Conservation (phyloP, 768 basidiomycete species). For the Boletus eberwhitei region DNA sequence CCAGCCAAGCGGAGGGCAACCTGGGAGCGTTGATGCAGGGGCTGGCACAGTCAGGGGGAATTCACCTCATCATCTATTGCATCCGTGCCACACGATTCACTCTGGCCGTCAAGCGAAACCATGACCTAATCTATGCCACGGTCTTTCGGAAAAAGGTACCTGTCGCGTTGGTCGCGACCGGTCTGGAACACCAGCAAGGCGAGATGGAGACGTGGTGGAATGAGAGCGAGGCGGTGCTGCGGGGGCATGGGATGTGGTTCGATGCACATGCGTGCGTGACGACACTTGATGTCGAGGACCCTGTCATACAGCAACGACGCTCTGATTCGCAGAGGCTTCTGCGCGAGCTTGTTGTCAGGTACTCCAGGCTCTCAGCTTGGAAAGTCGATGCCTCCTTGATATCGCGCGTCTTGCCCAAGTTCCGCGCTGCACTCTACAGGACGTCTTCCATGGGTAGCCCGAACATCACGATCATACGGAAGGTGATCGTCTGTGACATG, state of each 20-base stretch:
- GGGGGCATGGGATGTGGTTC: not conserved
- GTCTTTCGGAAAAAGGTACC: not conserved
- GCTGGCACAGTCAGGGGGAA: not conserved
- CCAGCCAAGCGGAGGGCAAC: not conserved
- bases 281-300: not conserved
- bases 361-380: not conserved
- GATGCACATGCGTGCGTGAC: not conserved
- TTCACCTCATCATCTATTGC: not conserved
- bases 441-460: not conserved
- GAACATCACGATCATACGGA: not conserved
- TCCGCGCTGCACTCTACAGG: not conserved
- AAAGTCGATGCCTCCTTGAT: not conserved
- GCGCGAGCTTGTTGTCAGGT: not conserved
- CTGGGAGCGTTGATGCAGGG: not conserved
- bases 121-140: not conserved
- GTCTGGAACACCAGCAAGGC: slow-evolving; percentile 1
- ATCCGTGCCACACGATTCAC: not conserved
- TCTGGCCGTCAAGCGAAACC: not conserved
- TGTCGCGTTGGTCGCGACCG: slow-evolving; percentile 28
- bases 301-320: not conserved
- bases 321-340: not conserved
- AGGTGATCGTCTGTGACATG: not conserved
- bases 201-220: not conserved
- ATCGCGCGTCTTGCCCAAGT: not conserved
- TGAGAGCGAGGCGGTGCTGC: not conserved